These are phyloP conservation scores for Diutina pseudorugosa DNA, from an alignment of 1,139 yeast genomes.

Conservation along the genomic window DNA sequence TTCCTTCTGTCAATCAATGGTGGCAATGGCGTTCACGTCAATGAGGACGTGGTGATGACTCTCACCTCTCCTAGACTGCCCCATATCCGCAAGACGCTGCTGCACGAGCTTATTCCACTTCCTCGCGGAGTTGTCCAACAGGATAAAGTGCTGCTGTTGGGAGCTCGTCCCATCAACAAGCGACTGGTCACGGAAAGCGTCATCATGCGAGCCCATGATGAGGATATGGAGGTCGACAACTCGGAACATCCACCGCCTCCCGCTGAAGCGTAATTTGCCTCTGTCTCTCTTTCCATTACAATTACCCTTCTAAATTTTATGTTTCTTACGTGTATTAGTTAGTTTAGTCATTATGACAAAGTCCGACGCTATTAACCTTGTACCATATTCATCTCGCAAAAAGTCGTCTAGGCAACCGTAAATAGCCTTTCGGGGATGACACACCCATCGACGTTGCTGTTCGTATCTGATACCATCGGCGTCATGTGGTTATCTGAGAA, in stretches of 20 bases:
- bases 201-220: not conserved
- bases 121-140: not conserved
- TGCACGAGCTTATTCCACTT: not conserved
- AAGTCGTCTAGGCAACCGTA: not conserved
- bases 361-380: not conserved
- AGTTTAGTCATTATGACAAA: not conserved
- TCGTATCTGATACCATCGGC: not conserved
- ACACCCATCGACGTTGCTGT: not conserved
- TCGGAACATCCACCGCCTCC: not conserved
- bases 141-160: not conserved
- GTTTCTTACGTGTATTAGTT: not conserved
- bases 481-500: not conserved
- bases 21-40: not conserved
- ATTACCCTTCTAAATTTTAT: not conserved
- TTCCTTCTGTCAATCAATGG: not conserved
- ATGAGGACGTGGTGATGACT: slow-evolving; percentile 1
- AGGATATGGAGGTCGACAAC: not conserved
- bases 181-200: slow-evolving; percentile 3
- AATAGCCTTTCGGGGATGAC: not conserved
- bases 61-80: not conserved
- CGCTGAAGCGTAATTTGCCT: not conserved
- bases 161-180: not conserved
- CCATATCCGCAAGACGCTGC: slow-evolving; percentile 3
- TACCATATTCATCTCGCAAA: no score
- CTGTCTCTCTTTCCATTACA: no score